Conservation (phyloP, 2,329 filamentous ascomycete genomes). For the Aspergillus sp. region DNA sequence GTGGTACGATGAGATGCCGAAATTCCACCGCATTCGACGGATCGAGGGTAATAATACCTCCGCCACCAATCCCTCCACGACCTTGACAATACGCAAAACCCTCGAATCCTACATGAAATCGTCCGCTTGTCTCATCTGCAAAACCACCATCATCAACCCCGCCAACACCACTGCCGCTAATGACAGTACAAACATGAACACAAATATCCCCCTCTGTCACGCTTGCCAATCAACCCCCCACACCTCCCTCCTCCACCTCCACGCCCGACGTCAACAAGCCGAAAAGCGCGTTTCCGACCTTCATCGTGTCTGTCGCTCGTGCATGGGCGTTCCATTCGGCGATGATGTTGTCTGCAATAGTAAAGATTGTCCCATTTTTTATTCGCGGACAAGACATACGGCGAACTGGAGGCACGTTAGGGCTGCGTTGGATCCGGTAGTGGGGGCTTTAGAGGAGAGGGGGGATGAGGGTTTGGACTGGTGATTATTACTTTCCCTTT, state of each 20-base stretch:
- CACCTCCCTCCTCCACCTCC: conserved; percentile 56
- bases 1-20: conserved; percentile 98
- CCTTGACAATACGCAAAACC: conserved; percentile 47
- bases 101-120: conserved; percentile 91
- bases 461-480: conserved; percentile 30
- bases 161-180: not conserved
- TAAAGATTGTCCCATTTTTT: conserved; percentile 88
- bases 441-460: conserved; percentile 28
- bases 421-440: conserved; percentile 29
- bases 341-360: conserved; percentile 84
- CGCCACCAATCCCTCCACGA: not conserved
- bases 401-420: conserved; percentile 30
- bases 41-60: conserved; percentile 37
- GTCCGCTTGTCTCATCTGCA: conserved; percentile 70
- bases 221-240: conserved; percentile 35
- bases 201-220: conserved; percentile 36
- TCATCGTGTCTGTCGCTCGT: conserved; percentile 67
- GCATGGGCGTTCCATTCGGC: conserved; percentile 61
- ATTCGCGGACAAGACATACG: conserved; percentile 40
- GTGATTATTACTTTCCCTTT: conserved; percentile 12
- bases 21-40: conserved; percentile 65
- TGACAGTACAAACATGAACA: conserved; percentile 15
- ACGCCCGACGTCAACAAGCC: conserved; percentile 51
- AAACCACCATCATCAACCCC: conserved; percentile 38
- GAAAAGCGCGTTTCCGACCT: conserved; percentile 60